Base-by-base conservation (phyloP, 2,329 filamentous ascomycete genomes). In the Ampelomyces quisqualis region DNA sequence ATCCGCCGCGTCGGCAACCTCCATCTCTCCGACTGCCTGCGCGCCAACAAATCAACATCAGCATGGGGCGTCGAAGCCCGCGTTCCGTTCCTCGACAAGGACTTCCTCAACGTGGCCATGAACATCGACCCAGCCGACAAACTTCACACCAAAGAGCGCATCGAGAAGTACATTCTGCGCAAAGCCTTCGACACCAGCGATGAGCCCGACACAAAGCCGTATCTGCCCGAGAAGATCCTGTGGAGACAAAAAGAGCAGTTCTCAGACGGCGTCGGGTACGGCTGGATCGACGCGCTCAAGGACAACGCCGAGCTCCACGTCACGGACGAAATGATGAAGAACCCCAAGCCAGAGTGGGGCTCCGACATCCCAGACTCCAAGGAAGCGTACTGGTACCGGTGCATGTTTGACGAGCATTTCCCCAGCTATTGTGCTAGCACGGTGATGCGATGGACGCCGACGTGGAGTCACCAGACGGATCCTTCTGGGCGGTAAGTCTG, bases 191-290 rank as follows among this genome's bases (percentile, higher is more conserved):
- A 98, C 73, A 95, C 90, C 20, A 81, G 80, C 33, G 89, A 91
- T 64, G 87, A 95, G 72, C 89, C 90, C 11, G 83, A 78, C 33
- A 80, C 78, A 34, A 73, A 86, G 56, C 84, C 93, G 7, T 98
- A 97, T 75, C 82, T 98, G n/a, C 93, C 94, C 6, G 85, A 95
- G 13, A 83, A 90, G 69, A 98, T 98, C 58, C 83, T 98, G 41
- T 98, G 89, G 87, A 81, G 94, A 67, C 94, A 98, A 74, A 98
- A 98, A 82, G 93, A 98, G 77, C 93, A 98, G 75, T 98, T 98
- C 77, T 94, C 86, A 44, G 94, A 98, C 63, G 94, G 93, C 68
- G 93, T 98, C 43, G 93, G 93, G 43, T 98, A 98, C 75, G 90
- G 93, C 51, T 98, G 93, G 93, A 98, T 98, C 66, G 93, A 98